Evolutionary conservation across 345 rosid species (phyloP).

Genomic region (Rhodamnia argentea): DNA sequence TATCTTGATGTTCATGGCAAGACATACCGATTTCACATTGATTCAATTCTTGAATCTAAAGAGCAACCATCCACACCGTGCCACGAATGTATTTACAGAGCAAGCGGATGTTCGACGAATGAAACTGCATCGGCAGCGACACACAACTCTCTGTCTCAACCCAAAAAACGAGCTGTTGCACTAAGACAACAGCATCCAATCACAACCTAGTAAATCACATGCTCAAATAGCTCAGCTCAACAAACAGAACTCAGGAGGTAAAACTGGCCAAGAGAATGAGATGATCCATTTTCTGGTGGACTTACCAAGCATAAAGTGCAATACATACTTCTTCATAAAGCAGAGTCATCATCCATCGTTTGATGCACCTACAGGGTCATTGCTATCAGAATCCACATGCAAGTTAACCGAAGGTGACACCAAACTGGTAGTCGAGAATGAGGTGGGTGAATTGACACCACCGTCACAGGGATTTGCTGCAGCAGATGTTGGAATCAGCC

Average conservation of each 20-base stretch:
- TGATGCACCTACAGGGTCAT: not conserved
- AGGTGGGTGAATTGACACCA: conserved; percentile 4
- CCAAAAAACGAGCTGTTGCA: not conserved
- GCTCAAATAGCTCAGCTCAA: not conserved
- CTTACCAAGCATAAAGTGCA: not conserved
- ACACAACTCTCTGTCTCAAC: not conserved
- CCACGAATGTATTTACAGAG: not conserved
- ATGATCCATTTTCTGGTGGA: not conserved
- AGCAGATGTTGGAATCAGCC: conserved; percentile 24
- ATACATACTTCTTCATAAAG: not conserved
- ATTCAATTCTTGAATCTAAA: not conserved
- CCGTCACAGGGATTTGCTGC: not conserved
- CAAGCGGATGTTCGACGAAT: not conserved
- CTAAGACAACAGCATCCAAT: not conserved
- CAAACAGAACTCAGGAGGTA: not conserved
- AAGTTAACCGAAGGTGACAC: not conserved
- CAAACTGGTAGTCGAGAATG: not conserved
- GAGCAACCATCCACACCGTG: not conserved
- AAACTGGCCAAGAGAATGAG: not conserved
- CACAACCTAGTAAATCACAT: not conserved
- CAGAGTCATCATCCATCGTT: not conserved
- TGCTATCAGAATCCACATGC: not conserved
- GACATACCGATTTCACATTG: not conserved
- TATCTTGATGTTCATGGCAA: not conserved
- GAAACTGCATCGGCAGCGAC: not conserved